Conservation (phyloP, 495 filamentous ascomycete species). For the Penicillium fimorum region DNA sequence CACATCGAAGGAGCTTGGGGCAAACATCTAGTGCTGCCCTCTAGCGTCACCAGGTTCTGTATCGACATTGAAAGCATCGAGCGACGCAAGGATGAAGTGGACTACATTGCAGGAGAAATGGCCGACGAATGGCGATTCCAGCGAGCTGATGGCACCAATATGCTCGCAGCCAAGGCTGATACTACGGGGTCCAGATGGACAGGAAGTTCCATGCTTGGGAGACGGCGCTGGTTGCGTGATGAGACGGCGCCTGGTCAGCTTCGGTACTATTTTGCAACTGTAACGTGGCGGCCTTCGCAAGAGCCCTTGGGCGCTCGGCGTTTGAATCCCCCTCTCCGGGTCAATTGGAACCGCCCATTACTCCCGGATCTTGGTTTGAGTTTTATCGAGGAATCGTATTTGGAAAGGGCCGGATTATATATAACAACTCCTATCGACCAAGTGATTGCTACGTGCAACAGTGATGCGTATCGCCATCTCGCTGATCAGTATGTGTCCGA, state of each 20-base stretch:
- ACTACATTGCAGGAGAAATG: slow-evolving; percentile 21
- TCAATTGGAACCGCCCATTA: neutral
- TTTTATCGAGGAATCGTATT: neutral
- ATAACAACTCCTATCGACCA: slow-evolving; percentile 1
- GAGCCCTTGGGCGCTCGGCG: neutral
- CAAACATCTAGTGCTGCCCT: slow-evolving; percentile 21
- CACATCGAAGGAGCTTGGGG: slow-evolving; percentile 25
- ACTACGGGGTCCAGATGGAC: slow-evolving; percentile 6
- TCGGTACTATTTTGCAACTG: slow-evolving; percentile 29
- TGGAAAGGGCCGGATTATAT: neutral
- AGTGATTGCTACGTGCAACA: neutral
- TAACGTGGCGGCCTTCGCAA: slow-evolving; percentile 21
- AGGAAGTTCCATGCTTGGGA: slow-evolving; percentile 24
- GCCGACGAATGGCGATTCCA: slow-evolving; percentile 28
- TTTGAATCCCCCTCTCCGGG: neutral
- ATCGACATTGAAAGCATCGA: slow-evolving; percentile 33
- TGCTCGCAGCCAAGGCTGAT: neutral
- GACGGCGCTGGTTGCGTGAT: slow-evolving; percentile 26
- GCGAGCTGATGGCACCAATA: slow-evolving; percentile 13
- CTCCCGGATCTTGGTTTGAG: neutral
- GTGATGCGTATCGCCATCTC: neutral
- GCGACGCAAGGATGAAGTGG: slow-evolving; percentile 26
- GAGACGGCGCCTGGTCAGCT: slow-evolving; percentile 26
- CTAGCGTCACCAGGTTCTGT: slow-evolving; percentile 20
- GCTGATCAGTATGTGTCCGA: no score